A percentile compares a stretch with the other conserved stretches of the same genome.
Conservation (phyloP, 495 filamentous ascomycete genomes). For the Annulohypoxylon stygium region DNA sequence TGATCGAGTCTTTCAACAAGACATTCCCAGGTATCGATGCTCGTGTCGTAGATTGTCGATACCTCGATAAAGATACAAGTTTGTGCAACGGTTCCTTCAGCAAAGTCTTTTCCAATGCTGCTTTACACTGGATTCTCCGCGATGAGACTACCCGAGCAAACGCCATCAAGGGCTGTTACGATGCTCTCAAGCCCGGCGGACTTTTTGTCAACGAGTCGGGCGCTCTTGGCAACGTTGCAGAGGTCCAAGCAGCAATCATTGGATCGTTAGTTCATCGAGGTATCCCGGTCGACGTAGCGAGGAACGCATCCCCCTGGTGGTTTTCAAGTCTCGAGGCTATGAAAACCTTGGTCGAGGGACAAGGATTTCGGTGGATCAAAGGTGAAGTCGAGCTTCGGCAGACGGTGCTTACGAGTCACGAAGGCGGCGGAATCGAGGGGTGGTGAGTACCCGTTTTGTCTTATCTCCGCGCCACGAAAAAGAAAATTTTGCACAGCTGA, state of each 20-base stretch:
- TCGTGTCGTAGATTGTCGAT: slow-evolving; percentile 21
- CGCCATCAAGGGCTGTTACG: slow-evolving; percentile 4
- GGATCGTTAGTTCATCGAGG: slow-evolving; percentile 8
- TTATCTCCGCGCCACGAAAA: neutral
- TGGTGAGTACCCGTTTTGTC: slow-evolving; percentile 2
- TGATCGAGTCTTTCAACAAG: slow-evolving; percentile 28
- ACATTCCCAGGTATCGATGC: slow-evolving; percentile 5
- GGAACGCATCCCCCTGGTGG: slow-evolving; percentile 11
- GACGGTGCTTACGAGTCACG: slow-evolving; percentile 12
- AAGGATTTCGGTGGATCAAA: slow-evolving; percentile 29
- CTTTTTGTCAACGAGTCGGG: slow-evolving; percentile 1
- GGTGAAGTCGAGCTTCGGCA: slow-evolving; percentile 24
- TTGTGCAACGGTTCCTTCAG: slow-evolving; percentile 5
- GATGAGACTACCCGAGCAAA: neutral
- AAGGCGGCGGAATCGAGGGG: slow-evolving; percentile 17
- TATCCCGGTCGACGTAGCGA: slow-evolving; percentile 21
- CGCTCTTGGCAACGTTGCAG: neutral
- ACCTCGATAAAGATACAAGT: slow-evolving; percentile 8
- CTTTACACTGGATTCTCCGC: neutral
- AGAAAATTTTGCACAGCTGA: neutral
- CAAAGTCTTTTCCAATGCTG: slow-evolving; percentile 2
- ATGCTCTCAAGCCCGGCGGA: neutral
- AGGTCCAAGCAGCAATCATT: slow-evolving; percentile 18
- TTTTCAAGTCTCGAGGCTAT: slow-evolving; percentile 16
- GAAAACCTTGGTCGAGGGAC: slow-evolving; percentile 7